phyloP scores from a whole-genome alignment of 129 eudicot genomes.

The Cynara cardunculus region DNA sequence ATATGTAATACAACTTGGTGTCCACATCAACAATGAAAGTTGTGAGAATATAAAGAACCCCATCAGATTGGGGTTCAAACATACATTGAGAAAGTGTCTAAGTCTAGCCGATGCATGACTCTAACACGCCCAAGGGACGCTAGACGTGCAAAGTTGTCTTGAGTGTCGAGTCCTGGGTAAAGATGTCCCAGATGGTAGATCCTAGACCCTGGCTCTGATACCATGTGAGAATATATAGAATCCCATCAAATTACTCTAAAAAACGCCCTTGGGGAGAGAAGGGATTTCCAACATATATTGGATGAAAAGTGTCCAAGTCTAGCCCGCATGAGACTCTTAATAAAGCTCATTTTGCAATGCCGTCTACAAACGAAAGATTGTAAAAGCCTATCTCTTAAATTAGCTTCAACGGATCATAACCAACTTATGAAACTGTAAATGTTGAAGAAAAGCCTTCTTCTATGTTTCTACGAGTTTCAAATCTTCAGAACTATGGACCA shows the following conservation, averaged over 20 bases:
- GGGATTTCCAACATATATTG: not conserved
- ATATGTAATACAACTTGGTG: not conserved
- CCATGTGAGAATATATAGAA: not conserved
- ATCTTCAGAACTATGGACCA: not conserved
- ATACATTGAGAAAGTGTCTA: too few relatives aligned
- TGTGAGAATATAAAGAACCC: not conserved
- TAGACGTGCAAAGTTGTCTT: not conserved
- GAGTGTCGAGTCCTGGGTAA: too few relatives aligned
- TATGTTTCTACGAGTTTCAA: not conserved
- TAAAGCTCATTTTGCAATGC: not conserved
- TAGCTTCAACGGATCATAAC: not conserved
- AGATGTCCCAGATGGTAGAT: not conserved
- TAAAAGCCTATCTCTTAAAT: not conserved
- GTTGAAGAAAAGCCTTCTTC: not conserved
- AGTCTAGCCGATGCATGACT: not conserved
- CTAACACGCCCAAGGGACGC: not conserved
- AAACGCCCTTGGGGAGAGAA: not conserved
- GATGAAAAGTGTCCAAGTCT: not conserved
- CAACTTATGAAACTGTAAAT: constrained; percentile 1
- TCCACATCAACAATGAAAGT: not conserved
- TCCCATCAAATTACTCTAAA: not conserved
- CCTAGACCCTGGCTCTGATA: not conserved
- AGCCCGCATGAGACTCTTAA: not conserved
- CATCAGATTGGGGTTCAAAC: not conserved
- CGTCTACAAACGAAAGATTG: not conserved